Percentiles rank a stretch among this genome's conserved stretches.
Evolutionary conservation across 2,329 filamentous ascomycete species (phyloP).

Genomic region (Penicillium sclerotigenum): DNA sequence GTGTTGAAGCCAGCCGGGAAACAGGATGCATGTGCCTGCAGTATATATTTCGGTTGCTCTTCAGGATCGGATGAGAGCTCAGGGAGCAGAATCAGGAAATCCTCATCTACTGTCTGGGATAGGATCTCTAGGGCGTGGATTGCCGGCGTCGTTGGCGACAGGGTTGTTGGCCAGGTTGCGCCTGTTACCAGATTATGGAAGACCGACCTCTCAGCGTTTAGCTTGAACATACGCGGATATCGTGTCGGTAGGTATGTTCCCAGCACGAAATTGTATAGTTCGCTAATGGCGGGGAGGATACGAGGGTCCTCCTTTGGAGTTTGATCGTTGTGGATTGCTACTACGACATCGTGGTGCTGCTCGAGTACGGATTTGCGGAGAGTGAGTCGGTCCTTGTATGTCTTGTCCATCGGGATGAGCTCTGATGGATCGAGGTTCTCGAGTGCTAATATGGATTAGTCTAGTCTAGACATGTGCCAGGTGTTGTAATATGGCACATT

Average conservation of each 20-base stretch:
- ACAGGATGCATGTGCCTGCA: constrained; percentile 56
- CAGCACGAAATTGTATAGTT: constrained; percentile 52
- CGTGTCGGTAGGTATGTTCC: constrained; percentile 55
- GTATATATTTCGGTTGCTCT: constrained; percentile 47
- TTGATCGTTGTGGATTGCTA: constrained; percentile 37
- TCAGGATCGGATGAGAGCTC: constrained; percentile 19
- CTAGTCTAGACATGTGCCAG: constrained; percentile 5
- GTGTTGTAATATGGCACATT: background rate
- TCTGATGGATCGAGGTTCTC: constrained; percentile 53
- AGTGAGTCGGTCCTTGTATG: constrained; percentile 52
- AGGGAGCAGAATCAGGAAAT: constrained; percentile 59
- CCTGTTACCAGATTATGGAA: constrained; percentile 49
- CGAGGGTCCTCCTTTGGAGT: constrained; percentile 34
- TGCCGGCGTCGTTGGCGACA: constrained; percentile 33
- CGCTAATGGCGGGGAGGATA: constrained; percentile 50
- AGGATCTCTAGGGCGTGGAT: constrained; percentile 48
- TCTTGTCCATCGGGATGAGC: constrained; percentile 58
- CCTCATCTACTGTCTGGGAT: constrained; percentile 55
- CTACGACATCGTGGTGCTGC: constrained; percentile 41
- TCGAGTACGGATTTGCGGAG: constrained; percentile 50
- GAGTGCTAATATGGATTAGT: constrained; percentile 43
- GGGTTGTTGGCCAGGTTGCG: constrained; percentile 38
- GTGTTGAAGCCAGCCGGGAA: constrained; percentile 60
- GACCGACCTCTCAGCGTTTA: constrained; percentile 21
- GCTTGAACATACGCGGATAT: constrained; percentile 54